Evolutionary conservation across 768 basidiomycete genomes (phyloP).

Genomic region (Macrocybe gigantea): DNA sequence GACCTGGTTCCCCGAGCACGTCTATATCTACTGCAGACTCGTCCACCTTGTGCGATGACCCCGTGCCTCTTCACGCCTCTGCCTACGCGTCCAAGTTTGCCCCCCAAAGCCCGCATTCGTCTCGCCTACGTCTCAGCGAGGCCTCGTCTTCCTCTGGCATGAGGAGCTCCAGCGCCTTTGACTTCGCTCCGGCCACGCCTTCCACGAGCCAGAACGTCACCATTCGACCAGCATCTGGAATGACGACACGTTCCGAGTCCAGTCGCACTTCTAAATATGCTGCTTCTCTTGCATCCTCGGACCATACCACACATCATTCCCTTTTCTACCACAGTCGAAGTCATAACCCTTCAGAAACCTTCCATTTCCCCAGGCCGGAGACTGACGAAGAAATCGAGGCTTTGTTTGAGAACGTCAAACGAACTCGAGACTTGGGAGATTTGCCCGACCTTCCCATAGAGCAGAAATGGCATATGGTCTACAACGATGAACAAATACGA

Average conservation of each 20-base stretch:
- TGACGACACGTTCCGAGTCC: constrained; percentile 51
- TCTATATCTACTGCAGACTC: constrained; percentile 54
- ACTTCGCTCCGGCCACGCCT: constrained; percentile 41
- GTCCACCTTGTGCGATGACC: constrained; percentile 52
- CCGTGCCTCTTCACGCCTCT: constrained; percentile 23
- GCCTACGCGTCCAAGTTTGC: constrained; percentile 15
- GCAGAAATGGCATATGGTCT: constrained; percentile 91
- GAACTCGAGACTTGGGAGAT: constrained; percentile 59
- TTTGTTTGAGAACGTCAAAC: constrained; percentile 74
- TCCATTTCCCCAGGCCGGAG: constrained; percentile 72
- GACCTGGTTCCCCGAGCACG: constrained; percentile 45
- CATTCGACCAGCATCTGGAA: constrained; percentile 43
- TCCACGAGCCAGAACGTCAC: constrained; percentile 22
- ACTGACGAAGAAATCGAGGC: constrained; percentile 73
- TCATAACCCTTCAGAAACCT: constrained; percentile 47
- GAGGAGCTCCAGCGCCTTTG: constrained; percentile 44
- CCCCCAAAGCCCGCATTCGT: constrained; percentile 29
- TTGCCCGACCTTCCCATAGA: constrained; percentile 60
- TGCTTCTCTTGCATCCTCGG: constrained; percentile 45
- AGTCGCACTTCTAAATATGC: constrained; percentile 61
- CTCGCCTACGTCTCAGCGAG: constrained; percentile 48
- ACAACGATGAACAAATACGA: constrained; percentile 73
- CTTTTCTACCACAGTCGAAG: constrained; percentile 51
- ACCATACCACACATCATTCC: constrained; percentile 34
- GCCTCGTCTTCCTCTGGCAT: constrained; percentile 43